Percentiles rank a stretch among this genome's conserved stretches.
These are phyloP conservation scores for Taiozyma sp. DNA, from an alignment of 1,139 yeast species.

Conservation along the genomic window DNA sequence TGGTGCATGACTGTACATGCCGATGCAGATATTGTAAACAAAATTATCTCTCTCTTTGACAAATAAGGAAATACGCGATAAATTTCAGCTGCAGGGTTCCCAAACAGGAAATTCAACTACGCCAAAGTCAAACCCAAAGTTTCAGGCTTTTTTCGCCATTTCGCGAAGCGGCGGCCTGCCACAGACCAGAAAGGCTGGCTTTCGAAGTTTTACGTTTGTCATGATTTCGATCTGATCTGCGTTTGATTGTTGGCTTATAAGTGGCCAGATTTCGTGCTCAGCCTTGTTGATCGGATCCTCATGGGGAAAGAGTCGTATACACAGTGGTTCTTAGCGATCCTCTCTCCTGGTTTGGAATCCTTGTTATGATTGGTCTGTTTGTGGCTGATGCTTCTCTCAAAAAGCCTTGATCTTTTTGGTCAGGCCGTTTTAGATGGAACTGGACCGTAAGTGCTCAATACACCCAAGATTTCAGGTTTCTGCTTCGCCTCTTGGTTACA, in stretches of 20 bases:
- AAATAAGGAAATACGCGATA: neutral
- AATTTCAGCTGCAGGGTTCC: neutral
- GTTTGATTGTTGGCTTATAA: neutral
- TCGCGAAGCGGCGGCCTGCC: constrained; percentile 90
- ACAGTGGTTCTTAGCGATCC: neutral
- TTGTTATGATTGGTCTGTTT: neutral
- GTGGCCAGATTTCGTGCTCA: neutral
- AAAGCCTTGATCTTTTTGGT: neutral
- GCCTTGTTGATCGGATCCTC: neutral
- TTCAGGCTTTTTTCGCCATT: neutral
- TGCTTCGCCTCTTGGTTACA: too few species aligned
- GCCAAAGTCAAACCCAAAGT: neutral
- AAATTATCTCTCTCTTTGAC: neutral
- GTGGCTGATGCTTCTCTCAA: too few species aligned
- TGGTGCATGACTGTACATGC: neutral
- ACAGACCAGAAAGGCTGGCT: neutral
- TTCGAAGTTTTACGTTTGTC: neutral
- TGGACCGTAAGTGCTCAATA: too few species aligned
- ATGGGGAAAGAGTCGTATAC: neutral
- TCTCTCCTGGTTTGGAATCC: neutral
- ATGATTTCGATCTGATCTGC: neutral
- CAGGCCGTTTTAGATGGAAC: neutral
- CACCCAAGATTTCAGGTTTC: too few species aligned
- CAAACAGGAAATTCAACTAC: neutral
- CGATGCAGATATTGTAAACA: constrained; percentile 2